Conservation (phyloP, 2,329 filamentous ascomycete genomes). For the Fusarium citri region DNA sequence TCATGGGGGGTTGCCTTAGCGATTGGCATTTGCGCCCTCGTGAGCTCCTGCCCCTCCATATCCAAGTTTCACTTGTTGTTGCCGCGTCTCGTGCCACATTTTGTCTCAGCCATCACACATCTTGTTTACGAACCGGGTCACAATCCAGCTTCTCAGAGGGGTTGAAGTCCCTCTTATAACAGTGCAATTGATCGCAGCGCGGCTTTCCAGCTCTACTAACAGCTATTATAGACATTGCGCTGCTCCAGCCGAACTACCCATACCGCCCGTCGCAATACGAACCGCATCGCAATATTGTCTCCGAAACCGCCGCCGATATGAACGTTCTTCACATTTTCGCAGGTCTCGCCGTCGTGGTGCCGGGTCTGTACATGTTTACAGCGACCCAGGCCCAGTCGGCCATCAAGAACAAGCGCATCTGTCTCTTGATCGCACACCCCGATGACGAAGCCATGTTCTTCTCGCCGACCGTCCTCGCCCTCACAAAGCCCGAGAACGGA, state of each 20-base stretch:
- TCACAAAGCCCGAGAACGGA: conserved; percentile 80
- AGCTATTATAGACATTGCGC: conserved; percentile 8
- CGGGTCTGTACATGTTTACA: conserved; percentile 65
- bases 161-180: background rate
- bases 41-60: conserved; percentile 35
- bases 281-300: background rate
- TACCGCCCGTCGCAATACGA: conserved; percentile 1
- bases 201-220: conserved; percentile 1
- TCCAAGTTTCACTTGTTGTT: conserved; percentile 18
- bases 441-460: conserved; percentile 99
- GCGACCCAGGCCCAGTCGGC: conserved; percentile 58
- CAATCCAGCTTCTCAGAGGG: background rate
- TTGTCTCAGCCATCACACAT: conserved; percentile 17
- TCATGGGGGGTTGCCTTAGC: conserved; percentile 28
- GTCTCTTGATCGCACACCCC: conserved; percentile 93
- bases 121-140: conserved; percentile 5
- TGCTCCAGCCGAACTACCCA: background rate
- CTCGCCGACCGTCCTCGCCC: conserved; percentile 84
- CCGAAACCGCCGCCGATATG: conserved; percentile 29
- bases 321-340: conserved; percentile 43
- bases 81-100: conserved; percentile 28
- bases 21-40: conserved; percentile 36
- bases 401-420: conserved; percentile 85
- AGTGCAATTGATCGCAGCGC: conserved; percentile 1
- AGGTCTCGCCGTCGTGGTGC: conserved; percentile 53